Percentiles rank a stretch among this genome's conserved stretches.
phyloP scores from a whole-genome alignment of 164 flowering plant species.

The Chloranthus sessilifolius region DNA sequence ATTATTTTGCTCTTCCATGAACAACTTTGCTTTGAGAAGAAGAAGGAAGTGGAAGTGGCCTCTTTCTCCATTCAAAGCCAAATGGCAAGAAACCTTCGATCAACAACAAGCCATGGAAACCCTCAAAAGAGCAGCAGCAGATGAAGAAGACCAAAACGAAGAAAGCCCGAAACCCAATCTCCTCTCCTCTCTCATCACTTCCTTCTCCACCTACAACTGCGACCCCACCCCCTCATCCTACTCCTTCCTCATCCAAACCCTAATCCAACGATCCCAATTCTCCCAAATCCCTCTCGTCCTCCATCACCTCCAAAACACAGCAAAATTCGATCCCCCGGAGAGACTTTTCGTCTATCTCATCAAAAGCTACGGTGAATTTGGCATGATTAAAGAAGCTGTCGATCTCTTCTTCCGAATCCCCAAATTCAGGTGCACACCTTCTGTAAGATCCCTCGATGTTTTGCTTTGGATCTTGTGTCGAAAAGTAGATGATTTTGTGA shows the following conservation, averaged over 20 bases:
- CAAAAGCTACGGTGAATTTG: slow-evolving; percentile 26
- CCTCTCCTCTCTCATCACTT: slow-evolving; percentile 38
- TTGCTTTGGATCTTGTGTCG: slow-evolving; percentile 45
- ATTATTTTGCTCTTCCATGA: not conserved
- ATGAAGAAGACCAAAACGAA: slow-evolving; percentile 2
- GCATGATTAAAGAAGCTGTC: slow-evolving; percentile 42
- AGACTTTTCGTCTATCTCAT: slow-evolving; percentile 46
- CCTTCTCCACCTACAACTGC: slow-evolving; percentile 41
- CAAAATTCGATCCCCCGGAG: slow-evolving; percentile 57
- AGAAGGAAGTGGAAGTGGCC: slow-evolving; percentile 25
- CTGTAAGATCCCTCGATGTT: slow-evolving; percentile 48
- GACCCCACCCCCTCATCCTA: slow-evolving; percentile 61
- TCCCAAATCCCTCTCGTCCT: slow-evolving; percentile 41
- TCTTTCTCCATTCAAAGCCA: slow-evolving; percentile 19
- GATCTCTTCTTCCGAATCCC: slow-evolving; percentile 54
- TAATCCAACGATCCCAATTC: slow-evolving; percentile 29
- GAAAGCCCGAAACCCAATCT: slow-evolving; percentile 17
- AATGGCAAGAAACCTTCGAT: slow-evolving; percentile 25
- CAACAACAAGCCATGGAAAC: slow-evolving; percentile 32
- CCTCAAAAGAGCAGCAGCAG: slow-evolving; percentile 25
- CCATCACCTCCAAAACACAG: slow-evolving; percentile 39
- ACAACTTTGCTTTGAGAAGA: slow-evolving; percentile 17
- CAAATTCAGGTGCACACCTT: slow-evolving; percentile 63
- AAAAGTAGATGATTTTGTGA: slow-evolving; percentile 24
- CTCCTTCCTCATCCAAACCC: slow-evolving; percentile 41